Evolutionary conservation across 108 stramenopile species (phyloP).

Genomic region (Aurantiochytrium sp.): DNA sequence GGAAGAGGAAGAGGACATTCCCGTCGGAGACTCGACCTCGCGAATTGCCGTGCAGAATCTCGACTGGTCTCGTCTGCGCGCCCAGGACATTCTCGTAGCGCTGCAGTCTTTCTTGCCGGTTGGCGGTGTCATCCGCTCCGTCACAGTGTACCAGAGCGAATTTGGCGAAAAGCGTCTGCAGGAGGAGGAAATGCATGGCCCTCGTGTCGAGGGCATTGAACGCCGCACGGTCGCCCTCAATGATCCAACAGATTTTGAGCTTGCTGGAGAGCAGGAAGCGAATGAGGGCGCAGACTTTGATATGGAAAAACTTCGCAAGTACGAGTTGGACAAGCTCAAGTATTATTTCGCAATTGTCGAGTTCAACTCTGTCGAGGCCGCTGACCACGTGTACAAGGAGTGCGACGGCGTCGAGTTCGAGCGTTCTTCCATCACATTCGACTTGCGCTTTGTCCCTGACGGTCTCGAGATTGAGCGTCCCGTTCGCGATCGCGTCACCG

Average conservation of each 20-base stretch:
- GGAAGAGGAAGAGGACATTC: neutral
- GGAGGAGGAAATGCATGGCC: constrained; percentile 65
- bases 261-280: constrained; percentile 16
- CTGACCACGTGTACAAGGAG: constrained; percentile 72
- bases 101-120: constrained; percentile 43
- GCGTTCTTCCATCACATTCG: constrained; percentile 73
- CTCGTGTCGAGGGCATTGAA: constrained; percentile 37
- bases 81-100: constrained; percentile 42
- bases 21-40: constrained; percentile 22
- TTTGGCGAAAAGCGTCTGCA: constrained; percentile 66
- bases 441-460: constrained; percentile 77
- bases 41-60: constrained; percentile 41
- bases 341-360: constrained; percentile 91
- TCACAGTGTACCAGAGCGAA: constrained; percentile 42
- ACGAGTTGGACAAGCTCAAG: constrained; percentile 82
- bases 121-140: constrained; percentile 23
- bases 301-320: constrained; percentile 77
- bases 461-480: constrained; percentile 55
- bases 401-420: constrained; percentile 94
- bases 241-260: neutral
- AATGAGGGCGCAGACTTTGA: constrained; percentile 63
- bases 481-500: constrained; percentile 60
- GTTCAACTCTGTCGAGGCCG: constrained; percentile 59
- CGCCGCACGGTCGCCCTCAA: neutral
- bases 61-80: constrained; percentile 48